phyloP scores from a whole-genome alignment of 345 rosid genomes.

The Gossypium bickii region DNA sequence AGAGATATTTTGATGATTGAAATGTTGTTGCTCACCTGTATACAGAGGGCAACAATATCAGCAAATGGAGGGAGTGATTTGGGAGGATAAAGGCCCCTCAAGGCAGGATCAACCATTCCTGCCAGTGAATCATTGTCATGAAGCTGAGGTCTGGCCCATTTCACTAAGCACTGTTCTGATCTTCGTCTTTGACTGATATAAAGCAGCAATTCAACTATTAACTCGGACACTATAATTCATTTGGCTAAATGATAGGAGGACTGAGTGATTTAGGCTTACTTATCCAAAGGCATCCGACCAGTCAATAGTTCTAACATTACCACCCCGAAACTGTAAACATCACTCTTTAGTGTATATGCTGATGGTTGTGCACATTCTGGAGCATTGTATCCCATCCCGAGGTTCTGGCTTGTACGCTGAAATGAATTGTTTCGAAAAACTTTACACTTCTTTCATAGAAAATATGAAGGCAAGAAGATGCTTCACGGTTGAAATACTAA shows the following conservation, averaged over 20 bases:
- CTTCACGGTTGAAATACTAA: neutral
- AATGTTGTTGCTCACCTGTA: conserved; percentile 44
- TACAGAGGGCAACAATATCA: conserved; percentile 68
- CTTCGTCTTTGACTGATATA: conserved; percentile 49
- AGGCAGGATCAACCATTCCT: conserved; percentile 82
- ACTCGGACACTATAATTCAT: neutral
- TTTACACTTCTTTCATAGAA: neutral
- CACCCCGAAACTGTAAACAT: conserved; percentile 88
- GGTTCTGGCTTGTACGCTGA: conserved; percentile 85
- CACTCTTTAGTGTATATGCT: conserved; percentile 78
- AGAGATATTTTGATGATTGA: conserved; percentile 13
- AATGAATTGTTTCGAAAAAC: neutral
- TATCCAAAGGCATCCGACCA: conserved; percentile 79
- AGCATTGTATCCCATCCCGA: conserved; percentile 82
- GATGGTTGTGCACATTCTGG: conserved; percentile 81
- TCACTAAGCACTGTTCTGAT: conserved; percentile 69
- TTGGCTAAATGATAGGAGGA: neutral
- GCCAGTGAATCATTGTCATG: conserved; percentile 61
- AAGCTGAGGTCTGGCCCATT: conserved; percentile 78
- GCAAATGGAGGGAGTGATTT: conserved; percentile 79
- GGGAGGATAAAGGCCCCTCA: conserved; percentile 81
- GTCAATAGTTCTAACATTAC: conserved; percentile 90
- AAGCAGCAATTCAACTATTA: neutral
- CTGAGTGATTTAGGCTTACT: conserved; percentile 27
- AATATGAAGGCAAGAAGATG: neutral